Evolutionary conservation across 768 basidiomycete genomes (phyloP).

Genomic region (Myochromella boudieri): DNA sequence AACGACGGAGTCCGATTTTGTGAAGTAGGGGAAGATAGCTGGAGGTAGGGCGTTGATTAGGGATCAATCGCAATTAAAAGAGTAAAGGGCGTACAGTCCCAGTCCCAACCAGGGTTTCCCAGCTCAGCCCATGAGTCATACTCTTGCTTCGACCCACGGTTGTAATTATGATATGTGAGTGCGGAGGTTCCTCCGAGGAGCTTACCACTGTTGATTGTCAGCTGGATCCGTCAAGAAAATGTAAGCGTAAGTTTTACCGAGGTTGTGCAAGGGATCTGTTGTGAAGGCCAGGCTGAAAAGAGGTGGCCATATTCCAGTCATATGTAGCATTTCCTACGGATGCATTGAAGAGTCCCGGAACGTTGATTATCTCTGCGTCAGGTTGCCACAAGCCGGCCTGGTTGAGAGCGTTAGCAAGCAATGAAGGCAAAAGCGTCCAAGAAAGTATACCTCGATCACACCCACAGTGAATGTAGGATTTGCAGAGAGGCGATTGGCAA

Average conservation of each 20-base stretch:
- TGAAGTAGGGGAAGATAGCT: constrained; percentile 19
- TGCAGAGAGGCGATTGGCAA: constrained; percentile 24
- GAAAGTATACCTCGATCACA: constrained; percentile 22
- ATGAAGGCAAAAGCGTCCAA: not conserved
- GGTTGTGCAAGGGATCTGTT: constrained; percentile 12
- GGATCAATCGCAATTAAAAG: not conserved
- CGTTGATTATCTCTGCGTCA: constrained; percentile 15
- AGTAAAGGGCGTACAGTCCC: constrained; percentile 6
- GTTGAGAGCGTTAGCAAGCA: not conserved
- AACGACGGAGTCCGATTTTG: constrained; percentile 13
- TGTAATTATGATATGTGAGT: constrained; percentile 11
- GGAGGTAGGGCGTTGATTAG: not conserved
- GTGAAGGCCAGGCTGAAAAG: constrained; percentile 10
- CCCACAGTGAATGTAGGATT: constrained; percentile 23
- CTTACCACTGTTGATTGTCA: constrained; percentile 14
- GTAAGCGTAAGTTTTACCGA: constrained; percentile 10
- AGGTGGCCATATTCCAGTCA: constrained; percentile 12
- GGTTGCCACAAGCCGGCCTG: constrained; percentile 23
- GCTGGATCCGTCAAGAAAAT: not conserved
- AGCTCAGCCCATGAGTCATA: constrained; percentile 20
- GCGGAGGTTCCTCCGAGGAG: constrained; percentile 18
- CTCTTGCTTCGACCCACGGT: constrained; percentile 14
- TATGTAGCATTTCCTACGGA: constrained; percentile 5
- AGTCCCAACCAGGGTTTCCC: constrained; percentile 25
- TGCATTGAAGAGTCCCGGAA: constrained; percentile 14